Evolutionary conservation across 2,329 filamentous ascomycete genomes (phyloP), one percentile per base, ranked within the genome.

Genomic region (Talaromyces sp.): DNA sequence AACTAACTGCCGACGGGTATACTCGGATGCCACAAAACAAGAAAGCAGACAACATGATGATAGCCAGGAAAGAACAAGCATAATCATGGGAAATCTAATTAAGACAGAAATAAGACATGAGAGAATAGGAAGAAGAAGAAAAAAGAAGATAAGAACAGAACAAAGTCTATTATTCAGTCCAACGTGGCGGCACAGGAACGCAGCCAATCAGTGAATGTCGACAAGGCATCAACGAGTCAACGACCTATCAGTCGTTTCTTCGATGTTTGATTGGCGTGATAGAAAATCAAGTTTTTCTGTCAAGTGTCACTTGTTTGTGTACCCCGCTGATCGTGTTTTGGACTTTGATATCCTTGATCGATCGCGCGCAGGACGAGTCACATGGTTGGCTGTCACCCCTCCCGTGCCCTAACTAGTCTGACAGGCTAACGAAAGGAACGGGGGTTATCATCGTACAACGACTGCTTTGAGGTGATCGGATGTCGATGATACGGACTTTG

Each of bases 1-100:
- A 45, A 31, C 22, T 43, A 59, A 59, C 7, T 43, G 39, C 56
- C 56, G 56, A 59, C 56, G 56, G 56, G 56, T 59, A 59, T 59
- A 45, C 56, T 58, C 56, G 37, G 39, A 45, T 33, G 39, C 24
- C 39, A 59, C 37, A 59, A 58, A 58, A 59, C 33, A 37, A 39
- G 56, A 39, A 59, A 59, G 37, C 24, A 59, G 24, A 59, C 37
- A 37, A 37, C 35, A 37, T 37, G 13, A 59, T 45, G 22, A 45
- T 27, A 58, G 19, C 45, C 22, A n/a, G 22, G 24, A 16, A 50
- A 31, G 27, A 27, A 24, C 13, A 48, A 24, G 10, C 22, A 48
- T 11, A 24, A 31, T 50, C 24, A 50, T 50, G 19, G 24, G 31
- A 27, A 43, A 45, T 56, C 52, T 56, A 56, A 56, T 56, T 56